phyloP scores from a whole-genome alignment of 2,329 filamentous ascomycete species.

The Penicillium sp. region DNA sequence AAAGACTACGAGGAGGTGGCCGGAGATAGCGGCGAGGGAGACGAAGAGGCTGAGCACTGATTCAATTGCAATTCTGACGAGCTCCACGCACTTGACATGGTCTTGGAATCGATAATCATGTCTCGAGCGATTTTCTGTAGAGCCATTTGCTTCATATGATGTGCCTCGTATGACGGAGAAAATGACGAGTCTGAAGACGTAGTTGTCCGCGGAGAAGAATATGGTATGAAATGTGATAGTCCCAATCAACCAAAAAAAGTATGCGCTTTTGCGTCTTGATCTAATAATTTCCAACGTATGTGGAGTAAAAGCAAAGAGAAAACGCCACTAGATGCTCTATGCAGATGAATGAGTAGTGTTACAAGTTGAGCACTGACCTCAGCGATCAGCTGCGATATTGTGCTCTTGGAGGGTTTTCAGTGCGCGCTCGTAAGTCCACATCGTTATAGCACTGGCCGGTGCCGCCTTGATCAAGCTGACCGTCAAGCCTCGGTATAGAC shows the following conservation, averaged over 20 bases:
- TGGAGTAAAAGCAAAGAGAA: background rate
- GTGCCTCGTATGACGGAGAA: too few species aligned
- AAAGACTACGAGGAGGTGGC: conserved; percentile 87
- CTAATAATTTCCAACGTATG: background rate
- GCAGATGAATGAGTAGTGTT: background rate
- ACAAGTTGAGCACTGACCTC: background rate
- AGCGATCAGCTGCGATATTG: conserved; percentile 23
- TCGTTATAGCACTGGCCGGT: conserved; percentile 86
- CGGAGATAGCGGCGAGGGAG: conserved; percentile 24
- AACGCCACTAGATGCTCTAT: conserved; percentile 9
- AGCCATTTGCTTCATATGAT: too few species aligned
- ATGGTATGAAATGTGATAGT: background rate
- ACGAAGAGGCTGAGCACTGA: background rate
- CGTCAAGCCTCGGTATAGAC: conserved; percentile 82
- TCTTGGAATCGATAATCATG: background rate
- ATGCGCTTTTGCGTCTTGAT: background rate
- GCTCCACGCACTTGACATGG: background rate
- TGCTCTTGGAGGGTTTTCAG: conserved; percentile 59
- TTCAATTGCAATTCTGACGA: background rate
- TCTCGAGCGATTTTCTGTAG: too few species aligned
- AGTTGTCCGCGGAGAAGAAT: too few species aligned
- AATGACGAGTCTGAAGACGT: too few species aligned
- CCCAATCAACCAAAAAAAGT: background rate
- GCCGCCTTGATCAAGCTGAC: conserved; percentile 92
- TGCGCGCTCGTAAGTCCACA: conserved; percentile 89